These are phyloP conservation scores for Gamsiella multidivaricata DNA, from an alignment of 192 early-diverging fungal species.

Conservation along the genomic window DNA sequence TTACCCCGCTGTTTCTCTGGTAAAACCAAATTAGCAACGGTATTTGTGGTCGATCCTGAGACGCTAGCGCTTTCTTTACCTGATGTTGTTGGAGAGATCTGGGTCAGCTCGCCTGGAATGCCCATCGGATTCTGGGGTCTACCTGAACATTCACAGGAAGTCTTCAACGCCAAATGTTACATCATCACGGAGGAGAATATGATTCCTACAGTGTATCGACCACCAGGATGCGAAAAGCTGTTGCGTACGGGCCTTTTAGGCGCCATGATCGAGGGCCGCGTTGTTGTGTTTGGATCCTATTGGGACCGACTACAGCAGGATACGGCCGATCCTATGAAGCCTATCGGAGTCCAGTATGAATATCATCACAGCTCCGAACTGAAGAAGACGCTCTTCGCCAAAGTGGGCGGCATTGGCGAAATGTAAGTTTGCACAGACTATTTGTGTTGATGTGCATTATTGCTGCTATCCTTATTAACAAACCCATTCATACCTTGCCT, in stretches of 20 bases:
- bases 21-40: slow-evolving; percentile 55
- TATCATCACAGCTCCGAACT: slow-evolving; percentile 49
- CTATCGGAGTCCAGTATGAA: slow-evolving; percentile 28
- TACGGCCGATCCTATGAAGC: slow-evolving; percentile 40
- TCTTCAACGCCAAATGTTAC: slow-evolving; percentile 71
- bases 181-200: slow-evolving; percentile 55
- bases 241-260: slow-evolving; percentile 80
- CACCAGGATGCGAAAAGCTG: slow-evolving; percentile 51
- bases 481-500: neutral
- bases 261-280: slow-evolving; percentile 69
- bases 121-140: slow-evolving; percentile 78
- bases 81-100: slow-evolving; percentile 80
- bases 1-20: too few species aligned
- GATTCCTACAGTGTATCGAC: slow-evolving; percentile 55
- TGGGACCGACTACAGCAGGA: slow-evolving; percentile 73
- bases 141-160: slow-evolving; percentile 74
- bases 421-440: slow-evolving; percentile 47
- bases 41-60: slow-evolving; percentile 81
- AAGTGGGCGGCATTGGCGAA: slow-evolving; percentile 35
- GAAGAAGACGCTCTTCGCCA: slow-evolving; percentile 26
- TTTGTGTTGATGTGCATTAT: neutral
- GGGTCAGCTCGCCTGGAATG: slow-evolving; percentile 75
- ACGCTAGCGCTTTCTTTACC: slow-evolving; percentile 75
- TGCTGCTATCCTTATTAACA: neutral
- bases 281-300: slow-evolving; percentile 77